Conservation (phyloP, 768 basidiomycete species). For the Termitomyces sp. region DNA sequence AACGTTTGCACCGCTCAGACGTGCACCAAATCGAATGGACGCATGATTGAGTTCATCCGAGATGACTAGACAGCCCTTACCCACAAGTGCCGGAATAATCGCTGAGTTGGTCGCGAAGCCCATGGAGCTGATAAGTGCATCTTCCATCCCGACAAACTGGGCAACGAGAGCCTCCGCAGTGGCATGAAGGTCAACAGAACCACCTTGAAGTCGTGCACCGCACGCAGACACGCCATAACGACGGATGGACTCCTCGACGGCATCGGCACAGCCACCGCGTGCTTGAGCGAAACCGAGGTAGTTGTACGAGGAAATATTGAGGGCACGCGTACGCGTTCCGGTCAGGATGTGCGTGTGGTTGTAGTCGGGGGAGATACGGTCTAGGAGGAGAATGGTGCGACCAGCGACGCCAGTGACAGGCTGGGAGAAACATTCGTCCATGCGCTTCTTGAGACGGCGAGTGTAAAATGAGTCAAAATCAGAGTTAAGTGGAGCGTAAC, state of each 20-base stretch:
- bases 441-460: conserved; percentile 87
- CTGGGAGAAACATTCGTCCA: conserved; percentile 93
- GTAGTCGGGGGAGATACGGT: conserved; percentile 81
- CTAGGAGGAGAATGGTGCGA: conserved; percentile 83
- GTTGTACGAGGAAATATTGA: conserved; percentile 98
- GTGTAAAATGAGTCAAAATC: conserved; percentile 99
- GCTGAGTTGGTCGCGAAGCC: conserved; percentile 97
- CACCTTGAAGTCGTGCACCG: conserved; percentile 79
- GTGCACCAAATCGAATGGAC: conserved; percentile 89
- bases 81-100: conserved; percentile 85
- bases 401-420: conserved; percentile 95
- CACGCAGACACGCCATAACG: conserved; percentile 80
- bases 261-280: conserved; percentile 90
- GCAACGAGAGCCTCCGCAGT: conserved; percentile 85
- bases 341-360: conserved; percentile 76
- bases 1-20: conserved; percentile 85
- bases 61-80: conserved; percentile 91
- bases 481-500: conserved; percentile 94
- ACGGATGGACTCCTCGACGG: conserved; percentile 79
- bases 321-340: conserved; percentile 79
- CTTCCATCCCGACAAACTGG: conserved; percentile 87
- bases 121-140: conserved; percentile 89
- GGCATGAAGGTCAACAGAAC: conserved; percentile 82
- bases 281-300: conserved; percentile 98
- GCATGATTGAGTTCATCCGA: conserved; percentile 98